phyloP scores from a whole-genome alignment of 2,329 filamentous ascomycete species.

The Fusarium circinatum region DNA sequence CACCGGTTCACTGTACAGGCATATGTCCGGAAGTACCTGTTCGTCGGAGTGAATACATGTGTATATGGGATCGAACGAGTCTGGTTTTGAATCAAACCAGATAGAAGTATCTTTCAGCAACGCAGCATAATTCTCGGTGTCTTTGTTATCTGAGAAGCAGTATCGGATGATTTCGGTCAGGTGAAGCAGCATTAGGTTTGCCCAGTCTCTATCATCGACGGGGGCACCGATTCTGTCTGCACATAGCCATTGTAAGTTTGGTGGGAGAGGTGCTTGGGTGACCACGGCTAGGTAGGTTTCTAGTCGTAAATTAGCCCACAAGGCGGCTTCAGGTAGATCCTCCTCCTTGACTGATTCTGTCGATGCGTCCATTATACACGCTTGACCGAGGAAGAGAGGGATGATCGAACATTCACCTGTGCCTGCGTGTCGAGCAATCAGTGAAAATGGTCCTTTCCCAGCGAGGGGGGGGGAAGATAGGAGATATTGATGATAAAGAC shows the following conservation, averaged over 20 bases:
- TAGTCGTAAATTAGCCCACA: slow-evolving; percentile 31
- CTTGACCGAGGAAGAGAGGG: too few species aligned
- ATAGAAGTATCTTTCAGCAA: slow-evolving; percentile 32
- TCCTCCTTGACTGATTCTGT: neutral
- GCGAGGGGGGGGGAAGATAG: too few species aligned
- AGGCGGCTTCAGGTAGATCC: neutral
- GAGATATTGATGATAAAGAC: neutral
- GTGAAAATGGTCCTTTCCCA: neutral
- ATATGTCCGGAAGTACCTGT: slow-evolving; percentile 39
- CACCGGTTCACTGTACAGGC: slow-evolving; percentile 39
- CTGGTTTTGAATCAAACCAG: slow-evolving; percentile 41
- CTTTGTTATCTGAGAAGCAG: slow-evolving; percentile 39
- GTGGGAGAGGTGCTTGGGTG: slow-evolving; percentile 21
- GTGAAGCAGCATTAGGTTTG: slow-evolving; percentile 39
- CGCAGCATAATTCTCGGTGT: slow-evolving; percentile 27
- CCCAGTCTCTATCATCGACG: slow-evolving; percentile 31
- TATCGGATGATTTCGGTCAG: slow-evolving; percentile 39
- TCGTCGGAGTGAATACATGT: neutral
- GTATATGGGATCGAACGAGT: slow-evolving; percentile 41
- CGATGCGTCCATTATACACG: fast-evolving
- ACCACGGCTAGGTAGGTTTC: slow-evolving; percentile 37
- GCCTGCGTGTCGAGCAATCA: neutral
- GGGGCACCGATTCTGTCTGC: slow-evolving; percentile 1
- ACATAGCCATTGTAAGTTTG: neutral
- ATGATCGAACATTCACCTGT: neutral